These are phyloP conservation scores for Maudiozyma barnettii DNA, from an alignment of 805 yeast genomes.

Conservation along the genomic window DNA sequence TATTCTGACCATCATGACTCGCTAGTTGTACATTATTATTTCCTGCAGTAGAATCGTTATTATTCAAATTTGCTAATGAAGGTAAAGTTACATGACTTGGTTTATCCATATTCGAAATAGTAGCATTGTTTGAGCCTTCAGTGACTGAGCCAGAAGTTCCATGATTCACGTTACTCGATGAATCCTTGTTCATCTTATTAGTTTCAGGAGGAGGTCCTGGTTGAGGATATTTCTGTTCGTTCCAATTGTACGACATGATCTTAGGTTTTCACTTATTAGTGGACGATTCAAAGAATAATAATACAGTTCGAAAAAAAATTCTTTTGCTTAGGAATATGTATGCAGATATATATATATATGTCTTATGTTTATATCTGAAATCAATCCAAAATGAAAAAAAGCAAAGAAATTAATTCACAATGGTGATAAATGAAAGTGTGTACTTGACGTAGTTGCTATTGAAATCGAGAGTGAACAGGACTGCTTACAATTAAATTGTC, in stretches of 20 bases:
- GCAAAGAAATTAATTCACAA: too few relatives aligned
- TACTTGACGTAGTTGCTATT: too few relatives aligned
- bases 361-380: too few relatives aligned
- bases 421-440: too few relatives aligned
- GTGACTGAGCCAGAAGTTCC: neutral
- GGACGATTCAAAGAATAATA: neutral
- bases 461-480: too few relatives aligned
- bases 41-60: neutral
- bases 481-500: too few relatives aligned
- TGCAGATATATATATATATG: too few relatives aligned
- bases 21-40: neutral
- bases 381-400: too few relatives aligned
- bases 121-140: neutral
- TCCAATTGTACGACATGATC: neutral
- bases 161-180: neutral
- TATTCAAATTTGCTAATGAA: conserved; percentile 7
- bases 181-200: conserved; percentile 3
- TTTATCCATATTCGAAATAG: neutral
- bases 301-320: neutral
- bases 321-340: too few relatives aligned
- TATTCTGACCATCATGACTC: neutral
- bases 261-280: neutral
- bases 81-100: conserved; percentile 6
- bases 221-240: neutral
- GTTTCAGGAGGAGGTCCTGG: neutral